Evolutionary conservation across 495 filamentous ascomycete species (phyloP), one percentile per base, ranked within the genome.

Genomic region (Poronia punctata): DNA sequence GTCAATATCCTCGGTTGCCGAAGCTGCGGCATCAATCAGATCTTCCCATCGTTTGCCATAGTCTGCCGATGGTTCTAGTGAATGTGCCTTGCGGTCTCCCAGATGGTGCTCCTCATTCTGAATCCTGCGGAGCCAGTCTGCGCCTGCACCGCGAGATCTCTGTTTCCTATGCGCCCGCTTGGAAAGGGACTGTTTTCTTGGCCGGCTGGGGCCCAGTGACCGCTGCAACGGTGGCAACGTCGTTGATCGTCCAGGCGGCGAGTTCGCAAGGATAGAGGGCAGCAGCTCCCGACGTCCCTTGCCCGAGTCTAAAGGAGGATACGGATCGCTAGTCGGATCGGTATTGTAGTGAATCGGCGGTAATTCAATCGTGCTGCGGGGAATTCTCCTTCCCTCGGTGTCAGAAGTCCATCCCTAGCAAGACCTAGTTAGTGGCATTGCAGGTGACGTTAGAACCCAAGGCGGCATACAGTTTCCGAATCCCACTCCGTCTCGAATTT

Each of bases 11-110:
- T 94, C 88, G 5, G 86, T 94, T 7, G 86, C 87, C 24, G 86
- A 93, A 11, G 88, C 83, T 16, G 86, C 86, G 7, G 88, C 88
- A 61, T 95, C 88, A 41, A 95, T 88, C 45, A 95, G 64, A 60
- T 95, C 88, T 61, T 94, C 86, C 88, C 88, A 95, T 53, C 88
- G 73, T 67, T 88, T 90, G 27, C 86, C 86, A 60, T 81, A 85
- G 30, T 82, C 76, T 46, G 75, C 78, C 21, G 79, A 72, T 11
- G 88, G 86, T 59, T 94, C 88, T 17, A 86, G 84, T 3, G 87
- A 93, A 45, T 80, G 75, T 16, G 85, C 84, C 60, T 93, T 94
- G 35, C 86, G 73, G 43, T 86, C 83, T 44, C 79, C 74, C 46
- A 83, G 71, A 44, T 85, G 67, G 8, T 58, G 53, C 19, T 71